Base-by-base conservation (phyloP, 495 filamentous ascomycete genomes). In the Gamarada debralockiae region DNA sequence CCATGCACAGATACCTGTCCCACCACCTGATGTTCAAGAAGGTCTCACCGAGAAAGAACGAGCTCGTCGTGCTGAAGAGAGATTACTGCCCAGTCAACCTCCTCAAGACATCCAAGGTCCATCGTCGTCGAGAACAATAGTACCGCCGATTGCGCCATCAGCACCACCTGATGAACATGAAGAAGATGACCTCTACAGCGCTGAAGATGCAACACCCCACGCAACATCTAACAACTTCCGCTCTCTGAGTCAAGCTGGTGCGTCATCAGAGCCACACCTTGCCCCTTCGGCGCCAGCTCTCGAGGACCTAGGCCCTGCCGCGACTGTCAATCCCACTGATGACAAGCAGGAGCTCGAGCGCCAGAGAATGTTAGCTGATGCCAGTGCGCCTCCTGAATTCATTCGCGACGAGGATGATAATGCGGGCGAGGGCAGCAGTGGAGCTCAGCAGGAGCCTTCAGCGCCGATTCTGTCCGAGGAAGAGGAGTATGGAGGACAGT, bases 311-410 rank as follows among this genome's bases (percentile, higher is more conserved):
- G 63, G 72, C 6, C 59, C 67, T 21, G 57, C 50, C 34, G 21
- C 66, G 56, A 39, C 70, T 54, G 23, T 68, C 52, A 46, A 71
- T 25, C 25, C 48, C n/a, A 68, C 68, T n/a, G 88, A 90, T 20
- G 92, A 96, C 62, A 96, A 96, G 65, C 83, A 86, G 59, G 92
- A 96, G 60, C 74, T 90, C 18, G 89, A 96, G 62, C 80, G 88
- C 5, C 82, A 77, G 42, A 76, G 89, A 50, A 67, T 96, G 3
- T 70, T 92, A 42, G 76, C 77, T 53, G 83, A 90, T 59, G 81
- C 82, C 0, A 92, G 86, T 62, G 80, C 86, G 2, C 91, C 90
- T 9, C 65, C 74, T 13, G 68, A 74, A 21, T 71, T 76, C 0
- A 71, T 72, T 20, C 74, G 81, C 31, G 73, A 72, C n/a, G 71